Conservation (phyloP, 768 basidiomycete genomes). For the Naematelia encephala region DNA sequence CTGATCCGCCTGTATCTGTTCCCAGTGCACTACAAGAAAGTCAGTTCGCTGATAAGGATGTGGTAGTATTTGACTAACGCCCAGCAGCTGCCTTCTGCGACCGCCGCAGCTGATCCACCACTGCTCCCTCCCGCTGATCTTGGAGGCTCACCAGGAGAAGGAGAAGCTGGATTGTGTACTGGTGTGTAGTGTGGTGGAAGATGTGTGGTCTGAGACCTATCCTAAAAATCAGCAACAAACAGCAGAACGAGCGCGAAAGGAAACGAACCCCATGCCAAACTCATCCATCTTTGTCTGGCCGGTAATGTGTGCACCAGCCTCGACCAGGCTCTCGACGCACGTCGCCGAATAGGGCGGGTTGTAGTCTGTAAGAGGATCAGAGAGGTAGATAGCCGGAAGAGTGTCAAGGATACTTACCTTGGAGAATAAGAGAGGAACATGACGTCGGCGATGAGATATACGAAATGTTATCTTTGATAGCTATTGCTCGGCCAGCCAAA, state of each 20-base stretch:
- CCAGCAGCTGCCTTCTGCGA: constrained; percentile 75
- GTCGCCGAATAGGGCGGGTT: constrained; percentile 81
- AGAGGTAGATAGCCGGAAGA: background rate
- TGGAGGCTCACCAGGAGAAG: constrained; percentile 46
- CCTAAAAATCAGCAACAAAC: background rate
- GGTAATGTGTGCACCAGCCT: constrained; percentile 65
- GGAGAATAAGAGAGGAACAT: constrained; percentile 73
- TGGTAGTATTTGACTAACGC: constrained; percentile 58
- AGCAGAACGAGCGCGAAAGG: background rate
- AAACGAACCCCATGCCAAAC: constrained; percentile 90
- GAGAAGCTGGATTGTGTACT: constrained; percentile 69
- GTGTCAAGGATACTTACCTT: constrained; percentile 53
- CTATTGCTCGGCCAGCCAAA: constrained; percentile 53
- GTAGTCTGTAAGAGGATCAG: constrained; percentile 57
- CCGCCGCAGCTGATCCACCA: constrained; percentile 91
- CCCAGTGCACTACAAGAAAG: constrained; percentile 66
- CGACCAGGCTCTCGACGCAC: constrained; percentile 63
- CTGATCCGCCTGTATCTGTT: constrained; percentile 94
- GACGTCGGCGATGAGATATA: constrained; percentile 65
- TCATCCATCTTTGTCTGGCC: constrained; percentile 97
- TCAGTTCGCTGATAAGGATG: background rate
- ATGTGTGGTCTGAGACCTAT: constrained; percentile 66
- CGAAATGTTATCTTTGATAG: constrained; percentile 84
- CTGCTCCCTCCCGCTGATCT: constrained; percentile 88
- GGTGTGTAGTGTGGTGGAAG: constrained; percentile 69